Evolutionary conservation across 2,329 filamentous ascomycete species (phyloP), one percentile per base, ranked within the genome.

Genomic region (Magnaporthales sp.): DNA sequence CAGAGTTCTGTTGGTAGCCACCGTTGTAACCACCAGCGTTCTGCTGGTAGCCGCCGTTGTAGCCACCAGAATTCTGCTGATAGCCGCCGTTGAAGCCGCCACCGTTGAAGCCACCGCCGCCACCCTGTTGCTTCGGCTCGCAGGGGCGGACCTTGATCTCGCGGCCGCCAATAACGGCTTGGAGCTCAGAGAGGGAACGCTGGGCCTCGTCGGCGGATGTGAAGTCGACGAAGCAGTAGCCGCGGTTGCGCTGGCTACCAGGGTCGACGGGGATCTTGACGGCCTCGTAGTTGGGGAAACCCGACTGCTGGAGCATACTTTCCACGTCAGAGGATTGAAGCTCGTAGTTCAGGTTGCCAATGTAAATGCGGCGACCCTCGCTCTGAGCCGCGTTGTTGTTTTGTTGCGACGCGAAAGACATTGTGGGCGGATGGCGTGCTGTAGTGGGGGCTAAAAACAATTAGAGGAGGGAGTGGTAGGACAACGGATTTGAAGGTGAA

Each of bases 151-250:
- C 84, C 74, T 86, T 89, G 66, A 91, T 76, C 0, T 82, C 78
- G 8, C 89, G 83, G 29, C 84, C 84, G 15, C 84, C 80, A 32
- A 91, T 77, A 13, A 80, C 77, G 24, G 78, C 79, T 22, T 83
- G 83, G 66, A 91, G 77, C 13, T 81, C 78, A n/a, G 75, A 72
- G 74, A 91, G 85, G 1, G 86, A 87, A 1, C 75, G 75, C 4
- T 84, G 80, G 3, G 89, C 89, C 31, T 85, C 79, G 30, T 85
- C 84, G 62, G 81, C 80, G 62, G 80, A 81, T 62, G 76, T 75
- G 67, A 92, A 85, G 72, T 92, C 89, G 62, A 91, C 85, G 71
- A 92, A 92, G 78, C 89, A 92, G 77, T 91, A 91, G 51, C 87
- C 89, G 0, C 89, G 89, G 74, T 91, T 92, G 61, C 89, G 81